phyloP scores from a whole-genome alignment of 1,284 basidiomycete genomes.

The Cutaneotrichosporon dermatis region DNA sequence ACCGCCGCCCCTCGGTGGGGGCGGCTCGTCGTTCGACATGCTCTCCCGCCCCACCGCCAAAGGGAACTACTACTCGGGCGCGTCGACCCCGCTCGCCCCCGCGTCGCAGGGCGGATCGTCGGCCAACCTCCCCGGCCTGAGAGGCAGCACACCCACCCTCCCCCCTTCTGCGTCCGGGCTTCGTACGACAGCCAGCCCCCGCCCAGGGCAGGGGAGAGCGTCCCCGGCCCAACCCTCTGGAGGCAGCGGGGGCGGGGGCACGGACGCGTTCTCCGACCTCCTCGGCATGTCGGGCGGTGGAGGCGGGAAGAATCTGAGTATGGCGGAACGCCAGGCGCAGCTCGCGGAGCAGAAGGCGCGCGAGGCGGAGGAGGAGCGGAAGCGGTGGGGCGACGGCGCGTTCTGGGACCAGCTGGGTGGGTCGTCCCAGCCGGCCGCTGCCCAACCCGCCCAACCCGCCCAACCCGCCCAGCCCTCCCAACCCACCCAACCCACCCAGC shows the following conservation, averaged over 20 bases:
- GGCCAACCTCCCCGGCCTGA: not conserved
- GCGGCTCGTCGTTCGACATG: constrained; percentile 16
- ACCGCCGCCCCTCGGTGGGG: not conserved
- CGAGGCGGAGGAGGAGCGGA: constrained; percentile 39
- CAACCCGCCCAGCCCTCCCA: too few species aligned
- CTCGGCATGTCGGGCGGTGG: constrained; percentile 38
- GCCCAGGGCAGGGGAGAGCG: too few species aligned
- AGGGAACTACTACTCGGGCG: constrained; percentile 19
- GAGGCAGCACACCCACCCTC: not conserved
- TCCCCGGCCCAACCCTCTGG: too few species aligned
- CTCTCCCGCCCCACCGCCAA: constrained; percentile 9
- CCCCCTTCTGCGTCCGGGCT: not conserved
- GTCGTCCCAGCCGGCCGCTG: not conserved
- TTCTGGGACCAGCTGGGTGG: constrained; percentile 52
- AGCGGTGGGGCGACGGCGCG: constrained; percentile 49
- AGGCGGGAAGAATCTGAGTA: constrained; percentile 51
- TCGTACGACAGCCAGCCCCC: not conserved
- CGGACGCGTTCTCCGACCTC: constrained; percentile 65
- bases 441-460: not conserved
- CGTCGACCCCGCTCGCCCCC: not conserved
- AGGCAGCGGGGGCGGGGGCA: constrained; percentile 30
- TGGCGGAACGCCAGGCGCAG: constrained; percentile 54
- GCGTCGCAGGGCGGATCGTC: not conserved
- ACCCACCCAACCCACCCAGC: too few species aligned
- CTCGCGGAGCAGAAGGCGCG: constrained; percentile 44